Evolutionary conservation across 2,329 filamentous ascomycete species (phyloP).

Genomic region (Aspergillus hortae): DNA sequence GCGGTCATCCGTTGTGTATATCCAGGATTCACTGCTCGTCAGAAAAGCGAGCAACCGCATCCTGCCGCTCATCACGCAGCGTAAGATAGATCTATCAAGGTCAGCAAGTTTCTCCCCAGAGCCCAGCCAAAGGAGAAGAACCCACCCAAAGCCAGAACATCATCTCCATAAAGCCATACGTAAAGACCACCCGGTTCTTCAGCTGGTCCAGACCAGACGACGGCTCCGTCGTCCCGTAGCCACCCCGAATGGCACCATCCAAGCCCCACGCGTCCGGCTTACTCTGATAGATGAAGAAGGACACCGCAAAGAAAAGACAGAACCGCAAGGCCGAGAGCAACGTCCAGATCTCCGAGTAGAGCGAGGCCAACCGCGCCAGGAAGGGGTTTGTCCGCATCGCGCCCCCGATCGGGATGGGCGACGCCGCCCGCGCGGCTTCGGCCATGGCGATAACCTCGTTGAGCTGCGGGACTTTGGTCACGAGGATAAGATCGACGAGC

Average conservation of each 20-base stretch:
- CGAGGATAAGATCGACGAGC: slow-evolving; percentile 62
- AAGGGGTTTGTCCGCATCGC: slow-evolving; percentile 22
- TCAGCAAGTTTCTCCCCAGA: slow-evolving; percentile 5
- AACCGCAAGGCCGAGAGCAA: slow-evolving; percentile 33
- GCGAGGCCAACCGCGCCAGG: slow-evolving; percentile 22
- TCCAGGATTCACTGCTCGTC: slow-evolving; percentile 13
- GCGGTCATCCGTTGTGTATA: too few species aligned
- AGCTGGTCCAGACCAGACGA: slow-evolving; percentile 57
- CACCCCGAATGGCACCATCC: slow-evolving; percentile 13
- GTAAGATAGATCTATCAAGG: slow-evolving; percentile 29
- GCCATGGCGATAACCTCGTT: slow-evolving; percentile 65
- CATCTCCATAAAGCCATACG: slow-evolving; percentile 79
- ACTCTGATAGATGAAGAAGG: slow-evolving; percentile 37
- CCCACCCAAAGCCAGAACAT: slow-evolving; percentile 81
- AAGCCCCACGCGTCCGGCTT: slow-evolving; percentile 24
- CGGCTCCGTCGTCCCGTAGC: slow-evolving; percentile 10
- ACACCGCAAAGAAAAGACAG: slow-evolving; percentile 34
- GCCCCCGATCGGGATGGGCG: slow-evolving; percentile 13
- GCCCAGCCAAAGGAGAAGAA: slow-evolving; percentile 4
- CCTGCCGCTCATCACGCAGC: slow-evolving; percentile 36
- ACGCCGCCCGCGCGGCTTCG: slow-evolving; percentile 56
- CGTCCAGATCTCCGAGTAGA: slow-evolving; percentile 40
- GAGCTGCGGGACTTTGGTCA: slow-evolving; percentile 55
- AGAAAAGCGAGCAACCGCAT: slow-evolving; percentile 20
- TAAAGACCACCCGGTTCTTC: slow-evolving; percentile 81